These are phyloP conservation scores for Cynara cardunculus DNA, from an alignment of 129 eudicot species.

Conservation along the genomic window DNA sequence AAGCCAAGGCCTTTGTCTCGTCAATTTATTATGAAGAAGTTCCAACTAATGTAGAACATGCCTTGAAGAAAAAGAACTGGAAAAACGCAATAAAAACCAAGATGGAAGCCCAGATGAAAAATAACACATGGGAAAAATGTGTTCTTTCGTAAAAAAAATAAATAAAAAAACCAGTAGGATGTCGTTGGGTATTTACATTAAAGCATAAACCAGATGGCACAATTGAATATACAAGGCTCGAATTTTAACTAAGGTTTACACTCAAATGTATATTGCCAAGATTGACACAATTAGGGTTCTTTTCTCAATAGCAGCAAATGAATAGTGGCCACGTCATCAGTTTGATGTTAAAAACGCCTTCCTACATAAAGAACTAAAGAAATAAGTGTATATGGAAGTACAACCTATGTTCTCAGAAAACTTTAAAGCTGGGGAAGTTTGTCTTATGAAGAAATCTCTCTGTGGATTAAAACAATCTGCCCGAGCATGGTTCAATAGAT, in stretches of 20 bases:
- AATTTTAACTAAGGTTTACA: neutral
- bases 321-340: neutral
- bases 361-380: too few species aligned
- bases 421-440: too few species aligned
- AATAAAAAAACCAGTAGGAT: neutral
- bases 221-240: neutral
- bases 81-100: neutral
- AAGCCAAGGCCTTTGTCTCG: neutral
- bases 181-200: neutral
- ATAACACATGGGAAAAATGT: neutral
- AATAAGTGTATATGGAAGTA: too few species aligned
- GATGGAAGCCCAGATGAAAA: neutral
- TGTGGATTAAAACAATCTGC: too few species aligned
- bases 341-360: too few species aligned
- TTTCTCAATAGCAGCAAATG: neutral
- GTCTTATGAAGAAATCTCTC: too few species aligned
- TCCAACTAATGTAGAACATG: neutral
- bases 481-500: too few species aligned
- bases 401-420: too few species aligned
- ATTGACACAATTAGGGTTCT: neutral
- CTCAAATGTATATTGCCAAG: neutral
- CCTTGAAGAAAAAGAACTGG: neutral
- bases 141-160: neutral
- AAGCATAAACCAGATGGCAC: neutral
- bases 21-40: neutral